Evolutionary conservation across 1,139 yeast genomes (phyloP).

Genomic region (Pichia kudriavzevii): DNA sequence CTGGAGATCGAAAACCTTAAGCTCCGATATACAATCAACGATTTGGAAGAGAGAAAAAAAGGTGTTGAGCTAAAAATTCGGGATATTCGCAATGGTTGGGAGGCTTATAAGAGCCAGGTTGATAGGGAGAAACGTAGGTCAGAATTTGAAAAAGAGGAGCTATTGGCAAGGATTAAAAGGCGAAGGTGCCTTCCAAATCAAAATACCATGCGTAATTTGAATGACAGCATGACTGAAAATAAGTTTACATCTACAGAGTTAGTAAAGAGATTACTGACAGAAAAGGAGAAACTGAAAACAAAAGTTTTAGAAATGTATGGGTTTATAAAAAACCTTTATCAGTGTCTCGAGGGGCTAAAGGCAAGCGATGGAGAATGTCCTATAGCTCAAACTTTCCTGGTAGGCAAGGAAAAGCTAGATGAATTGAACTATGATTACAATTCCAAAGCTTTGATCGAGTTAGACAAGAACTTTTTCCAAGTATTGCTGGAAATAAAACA

Average conservation of each 20-base stretch:
- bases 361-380: constrained; percentile 8
- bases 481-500: constrained; percentile 15
- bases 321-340: constrained; percentile 3
- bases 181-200: background rate
- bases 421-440: background rate
- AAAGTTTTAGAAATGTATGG: constrained; percentile 1
- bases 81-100: constrained; percentile 8
- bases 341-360: constrained; percentile 6
- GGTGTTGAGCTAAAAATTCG: constrained; percentile 4
- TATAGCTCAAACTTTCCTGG: constrained; percentile 3
- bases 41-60: constrained; percentile 6
- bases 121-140: constrained; percentile 39
- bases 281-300: constrained; percentile 1
- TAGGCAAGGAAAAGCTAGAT: background rate
- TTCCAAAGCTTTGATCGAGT: constrained; percentile 7
- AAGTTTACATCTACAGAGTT: background rate
- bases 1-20: constrained; percentile 16
- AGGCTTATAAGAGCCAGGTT: constrained; percentile 3
- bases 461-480: constrained; percentile 14
- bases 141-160: constrained; percentile 30
- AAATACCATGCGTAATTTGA: background rate
- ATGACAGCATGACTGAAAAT: background rate
- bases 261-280: background rate
- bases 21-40: constrained; percentile 5
- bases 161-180: constrained; percentile 1